phyloP scores from a whole-genome alignment of 2,329 filamentous ascomycete species.

The Neophaeococcomyces mojaviensis region DNA sequence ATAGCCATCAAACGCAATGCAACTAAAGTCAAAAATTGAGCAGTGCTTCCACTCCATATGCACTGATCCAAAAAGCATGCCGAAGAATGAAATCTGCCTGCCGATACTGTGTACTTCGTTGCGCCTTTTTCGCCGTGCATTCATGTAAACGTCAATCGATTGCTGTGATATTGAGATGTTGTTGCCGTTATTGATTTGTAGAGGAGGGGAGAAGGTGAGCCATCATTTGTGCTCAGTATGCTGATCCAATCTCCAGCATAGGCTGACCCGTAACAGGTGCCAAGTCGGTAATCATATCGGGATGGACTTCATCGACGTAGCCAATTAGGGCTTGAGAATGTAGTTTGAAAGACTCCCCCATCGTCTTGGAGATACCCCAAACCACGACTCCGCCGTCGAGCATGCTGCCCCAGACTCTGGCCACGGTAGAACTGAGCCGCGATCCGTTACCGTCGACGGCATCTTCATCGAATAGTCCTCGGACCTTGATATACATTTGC shows the following conservation, averaged over 20 bases:
- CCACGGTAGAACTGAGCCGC: conserved; percentile 90
- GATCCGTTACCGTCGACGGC: conserved; percentile 71
- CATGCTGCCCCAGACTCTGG: conserved; percentile 94
- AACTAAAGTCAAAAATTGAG: background rate
- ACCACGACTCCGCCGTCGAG: conserved; percentile 90
- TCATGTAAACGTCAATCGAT: conserved; percentile 1
- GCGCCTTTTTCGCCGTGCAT: conserved; percentile 1
- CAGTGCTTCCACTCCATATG: background rate
- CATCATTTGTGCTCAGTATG: background rate
- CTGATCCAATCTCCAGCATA: conserved; percentile 7
- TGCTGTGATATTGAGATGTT: background rate
- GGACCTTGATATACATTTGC: conserved; percentile 65
- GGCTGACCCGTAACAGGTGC: background rate
- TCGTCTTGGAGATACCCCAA: conserved; percentile 58
- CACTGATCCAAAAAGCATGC: background rate
- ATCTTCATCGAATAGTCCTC: conserved; percentile 69
- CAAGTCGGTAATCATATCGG: conserved; percentile 7
- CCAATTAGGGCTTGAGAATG: conserved; percentile 90
- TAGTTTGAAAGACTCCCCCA: conserved; percentile 96
- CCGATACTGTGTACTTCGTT: background rate
- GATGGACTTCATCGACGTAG: conserved; percentile 67
- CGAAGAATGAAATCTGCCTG: background rate
- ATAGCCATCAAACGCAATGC: conserved; percentile 1
- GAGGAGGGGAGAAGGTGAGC: background rate
- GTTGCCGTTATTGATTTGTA: background rate